Evolutionary conservation across 495 filamentous ascomycete species (phyloP).

Genomic region (Gamarada debralockiae): DNA sequence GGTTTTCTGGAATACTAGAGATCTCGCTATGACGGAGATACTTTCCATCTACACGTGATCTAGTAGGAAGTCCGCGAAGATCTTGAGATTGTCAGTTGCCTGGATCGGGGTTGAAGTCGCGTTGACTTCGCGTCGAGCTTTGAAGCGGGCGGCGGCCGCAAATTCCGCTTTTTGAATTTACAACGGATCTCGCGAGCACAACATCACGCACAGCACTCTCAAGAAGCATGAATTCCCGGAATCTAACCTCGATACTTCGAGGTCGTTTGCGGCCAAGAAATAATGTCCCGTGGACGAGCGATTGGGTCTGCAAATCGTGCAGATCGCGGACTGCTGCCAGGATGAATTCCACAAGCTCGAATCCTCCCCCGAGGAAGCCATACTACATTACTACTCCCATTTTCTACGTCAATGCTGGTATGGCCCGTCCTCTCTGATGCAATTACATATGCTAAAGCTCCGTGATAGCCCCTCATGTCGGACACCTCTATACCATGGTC

Average conservation of each 20-base stretch:
- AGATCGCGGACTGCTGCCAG: background rate
- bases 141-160: no score
- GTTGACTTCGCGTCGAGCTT: no score
- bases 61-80: no score
- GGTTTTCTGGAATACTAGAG: no score
- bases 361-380: constrained; percentile 55
- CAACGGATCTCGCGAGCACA: no score
- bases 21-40: no score
- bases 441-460: background rate
- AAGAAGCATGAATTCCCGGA: no score
- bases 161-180: no score
- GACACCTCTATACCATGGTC: constrained; percentile 91
- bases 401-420: constrained; percentile 98
- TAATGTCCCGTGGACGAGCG: background rate
- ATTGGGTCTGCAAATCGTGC: constrained; percentile 22
- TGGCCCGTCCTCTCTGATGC: constrained; percentile 8
- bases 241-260: background rate
- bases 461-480: constrained; percentile 80
- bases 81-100: no score
- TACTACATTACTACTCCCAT: constrained; percentile 97
- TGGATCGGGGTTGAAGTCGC: no score
- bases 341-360: constrained; percentile 13
- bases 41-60: no score
- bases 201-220: no score
- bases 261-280: background rate